Base-by-base conservation (phyloP, 2,329 filamentous ascomycete genomes). In the Mycosphaerella arachidis region DNA sequence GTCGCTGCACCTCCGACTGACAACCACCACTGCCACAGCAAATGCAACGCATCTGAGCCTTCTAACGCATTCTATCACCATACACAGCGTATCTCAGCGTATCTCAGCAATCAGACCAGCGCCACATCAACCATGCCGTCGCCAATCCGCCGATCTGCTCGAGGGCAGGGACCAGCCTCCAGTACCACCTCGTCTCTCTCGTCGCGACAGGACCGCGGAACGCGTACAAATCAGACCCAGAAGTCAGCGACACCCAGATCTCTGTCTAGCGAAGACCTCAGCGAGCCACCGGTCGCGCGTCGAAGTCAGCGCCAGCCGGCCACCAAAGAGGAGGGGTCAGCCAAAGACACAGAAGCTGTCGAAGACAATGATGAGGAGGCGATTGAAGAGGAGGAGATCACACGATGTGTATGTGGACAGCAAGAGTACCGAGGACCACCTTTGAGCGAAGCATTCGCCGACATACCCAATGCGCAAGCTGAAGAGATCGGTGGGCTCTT, bases 401-500 rank as follows among this genome's bases (percentile, higher is more conserved):
- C 96, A 72, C 87, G 94, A 67, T 99, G 94, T 78, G 88, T 99
- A 66, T 99, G 94, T 77, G 92, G 92, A 68, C 87, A 89, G 69
- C 91, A 95, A 71, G 94, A 99, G 59, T 97, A 97, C 77, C 94
- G 94, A 24, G 94, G 94, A 56, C 89, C 83, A 62, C 84, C 84
- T 76, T 87, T 69, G 84, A 89, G 72, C 58, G 76, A 74, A 66
- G 74, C 74, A 48, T 74, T 74, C 60, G 71, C 69, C 55, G 67
- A 69, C 76, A 82, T 67, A n/a, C 59, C 64, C n/a, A 81, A 83
- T 62, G 71, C 79, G 64, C 81, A 91, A 64, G 85, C 87, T 33
- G 92, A 96, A 70, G 93, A 97, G 66, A 83, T 93, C 66, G 94
- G 93, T 48, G 93, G 92, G 55, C 89, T 97, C 76, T 99, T 97